Base-by-base conservation (phyloP, 2,329 filamentous ascomycete species). In the Alternaria sp. region DNA sequence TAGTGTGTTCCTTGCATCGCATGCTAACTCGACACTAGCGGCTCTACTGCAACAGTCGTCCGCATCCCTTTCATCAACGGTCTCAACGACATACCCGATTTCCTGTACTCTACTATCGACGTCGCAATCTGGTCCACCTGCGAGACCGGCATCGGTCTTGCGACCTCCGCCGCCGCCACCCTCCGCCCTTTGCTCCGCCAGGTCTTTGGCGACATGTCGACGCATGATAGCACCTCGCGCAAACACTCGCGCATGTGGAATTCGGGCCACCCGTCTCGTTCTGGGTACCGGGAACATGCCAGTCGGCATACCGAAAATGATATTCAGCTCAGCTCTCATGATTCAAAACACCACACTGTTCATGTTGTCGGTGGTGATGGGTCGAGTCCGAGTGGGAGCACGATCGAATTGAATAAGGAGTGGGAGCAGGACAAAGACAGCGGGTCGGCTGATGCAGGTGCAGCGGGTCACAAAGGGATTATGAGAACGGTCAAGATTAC, bases 91-190 rank as follows among this genome's bases (percentile, higher is more conserved):
- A 30, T 30, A 30, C 28, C 28, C 11, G 28, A 30, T 30, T 30
- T 30, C 28, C 28, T 30, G 4, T 30, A 30, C 28, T 30, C 28
- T 30, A 30, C 28, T 1, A 30, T 11, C 11, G 28, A 30, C 28
- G 28, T 30, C 4, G 28, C 28, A 30, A 30, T 30, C 1, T 30
- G 28, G 28, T 30, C 28, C 28, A 30, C 28, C 1, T 60, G 56
- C 56, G 64, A 66, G 46, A 66, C 64, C 16, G 64, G 64, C 39
- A 66, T 66, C 24, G 64, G 61, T 14, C 53, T 66, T 24, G 63
- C 63, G 30, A 49, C 63, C 34, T 66, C 63, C 11, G 63, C 63
- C 26, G 61, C 57, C 30, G 64, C 64, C 5, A 66, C 64, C 20
- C 47, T 66, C 22, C 56, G 64, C 3, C 64, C 64, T 20, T 51